Base-by-base conservation (phyloP, 306 rosid species). In the Vigna mungo region DNA sequence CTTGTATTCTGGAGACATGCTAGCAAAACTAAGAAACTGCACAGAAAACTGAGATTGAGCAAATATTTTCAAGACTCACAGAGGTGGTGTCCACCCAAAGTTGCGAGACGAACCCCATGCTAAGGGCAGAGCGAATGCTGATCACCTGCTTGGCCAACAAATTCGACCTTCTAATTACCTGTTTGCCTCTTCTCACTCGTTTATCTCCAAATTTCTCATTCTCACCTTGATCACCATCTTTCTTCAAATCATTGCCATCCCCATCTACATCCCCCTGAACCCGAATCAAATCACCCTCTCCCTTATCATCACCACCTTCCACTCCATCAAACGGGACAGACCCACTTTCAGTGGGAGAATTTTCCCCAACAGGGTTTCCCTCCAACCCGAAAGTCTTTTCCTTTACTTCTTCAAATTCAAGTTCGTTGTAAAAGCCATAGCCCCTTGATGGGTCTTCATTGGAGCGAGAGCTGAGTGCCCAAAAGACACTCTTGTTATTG, bases 131-230 rank as follows among this genome's bases (percentile, higher is more conserved):
- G 36, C 84, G 81, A 68, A 88, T 81, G 68, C 96, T 89, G 75
- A 95, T 86, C 12, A 95, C 96, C 63, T 92, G 98, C 81, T 95
- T 95, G 1, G 97, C 97, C 84, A 95, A 84, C 87, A 95, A 84
- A 81, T 72, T 86, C 2, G 99, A 90, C 87, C 97, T 86, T 82
- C 90, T 87, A 30, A 90, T 67, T 43, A 91, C 72, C 64, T 89
- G 91, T 65, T 85, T 92, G 55, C 87, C 78, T 84, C 69, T 89
- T 78, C 87, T 86, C 64, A 72, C 41, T 37, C 84, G 23, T 76
- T 68, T 82, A 61, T 79, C 93, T 51, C 55, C 83, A 65, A 76
- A 62, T 61, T 60, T 68, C 71, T 66, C 87, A 69, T 69, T 68
- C 73, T 70, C 87, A 72, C 74, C 71, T 67, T 61, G 43, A 68